Evolutionary conservation across 352 stramenopile species (phyloP).

Genomic region (Phytophthora vignae): DNA sequence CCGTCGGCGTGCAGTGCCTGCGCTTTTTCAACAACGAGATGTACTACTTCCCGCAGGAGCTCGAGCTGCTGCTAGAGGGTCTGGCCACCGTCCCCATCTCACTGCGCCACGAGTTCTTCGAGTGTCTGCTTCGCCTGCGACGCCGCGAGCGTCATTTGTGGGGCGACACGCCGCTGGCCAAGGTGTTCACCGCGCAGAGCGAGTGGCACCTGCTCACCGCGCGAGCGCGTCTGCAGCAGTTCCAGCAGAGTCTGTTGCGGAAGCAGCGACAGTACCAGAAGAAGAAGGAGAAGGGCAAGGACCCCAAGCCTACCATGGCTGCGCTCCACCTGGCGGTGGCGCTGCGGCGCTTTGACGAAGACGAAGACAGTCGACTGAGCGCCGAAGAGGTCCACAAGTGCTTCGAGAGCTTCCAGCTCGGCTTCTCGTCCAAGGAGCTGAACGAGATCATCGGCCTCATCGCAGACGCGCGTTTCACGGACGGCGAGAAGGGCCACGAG

Average conservation of each 20-base stretch:
- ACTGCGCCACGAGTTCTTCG: constrained; percentile 88
- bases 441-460: constrained; percentile 88
- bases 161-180: constrained; percentile 95
- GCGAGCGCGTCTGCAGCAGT: constrained; percentile 85
- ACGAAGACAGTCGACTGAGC: constrained; percentile 68
- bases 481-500: constrained; percentile 42
- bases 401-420: constrained; percentile 88
- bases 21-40: constrained; percentile 99
- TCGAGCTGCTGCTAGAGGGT: constrained; percentile 92
- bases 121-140: constrained; percentile 88
- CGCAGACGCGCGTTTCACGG: constrained; percentile 56
- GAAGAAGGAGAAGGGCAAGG: constrained; percentile 50
- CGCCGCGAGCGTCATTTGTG: constrained; percentile 96
- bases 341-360: constrained; percentile 76
- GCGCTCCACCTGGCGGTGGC: constrained; percentile 58
- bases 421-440: constrained; percentile 81
- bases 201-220: constrained; percentile 95
- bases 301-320: constrained; percentile 35
- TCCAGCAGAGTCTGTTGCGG: constrained; percentile 77
- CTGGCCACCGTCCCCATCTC: constrained; percentile 66
- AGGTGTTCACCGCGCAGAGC: constrained; percentile 97
- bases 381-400: constrained; percentile 83
- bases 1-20: constrained; percentile 88
- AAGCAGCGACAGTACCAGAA: constrained; percentile 64
- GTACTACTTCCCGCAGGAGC: constrained; percentile 95